Evolutionary conservation across 1,284 basidiomycete genomes (phyloP), one percentile per base, ranked within the genome.

Genomic region (Cryptococcus sp.): DNA sequence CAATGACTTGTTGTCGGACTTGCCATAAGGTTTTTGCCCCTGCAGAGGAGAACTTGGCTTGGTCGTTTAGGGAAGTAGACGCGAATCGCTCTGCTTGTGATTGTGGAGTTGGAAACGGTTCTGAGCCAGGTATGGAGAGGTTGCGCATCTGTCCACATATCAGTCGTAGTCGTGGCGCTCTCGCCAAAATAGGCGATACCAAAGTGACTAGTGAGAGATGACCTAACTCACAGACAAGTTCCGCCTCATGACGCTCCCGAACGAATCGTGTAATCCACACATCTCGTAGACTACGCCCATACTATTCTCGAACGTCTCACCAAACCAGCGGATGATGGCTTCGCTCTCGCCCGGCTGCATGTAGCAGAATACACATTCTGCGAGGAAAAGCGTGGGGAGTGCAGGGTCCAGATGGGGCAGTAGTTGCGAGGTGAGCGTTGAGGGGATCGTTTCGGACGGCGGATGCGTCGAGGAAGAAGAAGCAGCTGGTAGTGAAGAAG

Each of bases 301-400:
- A 25, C 62, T 69, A 15, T 59, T 47, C 1, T 52, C 47, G 55
- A 88, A 88, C 59, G 83, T 83, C 50, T 84, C 78, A 0, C 84
- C 81, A 71, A 93, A 93, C 88, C 89, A 93, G 40, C 80, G 73
- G 5, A 95, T 80, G n/a, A 95, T 73, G 0, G 80, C 79, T 23
- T 82, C 78, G 0, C 87, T 87, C 3, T 83, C 80, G 5, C 77
- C 71, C 0, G 89, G 86, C 0, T 80, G 70, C 84, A 96, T 88
- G 76, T 97, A 97, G n/a, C 87, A 90, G 59, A 95, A 83, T 3
- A 96, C 89, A 67, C 93, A 95, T 81, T 97, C 93, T 60, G 91
- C 91, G 10, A 97, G 79, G 19, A 95, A 81, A 1, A 97, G 83
- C 0, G 91, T 93, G 1, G 92, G 91, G 5, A 86, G 71, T 0